A percentile compares a stretch with the other conserved stretches of the same genome.
phyloP scores from a whole-genome alignment of 495 filamentous ascomycete species.

The Aspergillus diversus region DNA sequence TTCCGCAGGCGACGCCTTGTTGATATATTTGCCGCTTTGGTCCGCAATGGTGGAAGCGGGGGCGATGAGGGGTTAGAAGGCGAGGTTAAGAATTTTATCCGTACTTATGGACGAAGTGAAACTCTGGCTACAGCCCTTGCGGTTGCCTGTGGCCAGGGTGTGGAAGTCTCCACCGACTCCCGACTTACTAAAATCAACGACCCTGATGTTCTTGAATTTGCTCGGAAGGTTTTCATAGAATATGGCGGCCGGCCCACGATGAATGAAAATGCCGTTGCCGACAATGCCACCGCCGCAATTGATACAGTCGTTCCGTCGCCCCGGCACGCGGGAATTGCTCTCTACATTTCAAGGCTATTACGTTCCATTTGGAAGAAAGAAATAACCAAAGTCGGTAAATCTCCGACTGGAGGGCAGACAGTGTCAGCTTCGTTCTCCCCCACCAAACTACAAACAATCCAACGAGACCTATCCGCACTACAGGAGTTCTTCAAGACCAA shows the following conservation, averaged over 20 bases:
- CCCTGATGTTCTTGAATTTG: constrained; percentile 77
- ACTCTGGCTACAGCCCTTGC: constrained; percentile 88
- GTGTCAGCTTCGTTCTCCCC: constrained; percentile 57
- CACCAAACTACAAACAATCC: constrained; percentile 71
- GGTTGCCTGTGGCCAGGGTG: constrained; percentile 92
- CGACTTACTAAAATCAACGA: constrained; percentile 75
- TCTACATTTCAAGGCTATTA: constrained; percentile 85
- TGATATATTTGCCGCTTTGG: constrained; percentile 85
- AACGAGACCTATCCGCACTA: constrained; percentile 77
- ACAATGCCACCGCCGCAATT: constrained; percentile 61
- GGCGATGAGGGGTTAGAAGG: constrained; percentile 75
- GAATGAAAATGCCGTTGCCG: constrained; percentile 70
- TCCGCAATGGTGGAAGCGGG: constrained; percentile 69
- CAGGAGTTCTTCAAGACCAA: constrained; percentile 82
- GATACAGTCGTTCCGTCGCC: constrained; percentile 87
- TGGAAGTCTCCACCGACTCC: constrained; percentile 71
- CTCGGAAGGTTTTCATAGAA: constrained; percentile 85
- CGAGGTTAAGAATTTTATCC: constrained; percentile 79
- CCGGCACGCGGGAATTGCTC: constrained; percentile 80
- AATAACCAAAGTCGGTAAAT: constrained; percentile 58
- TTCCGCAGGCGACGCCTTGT: constrained; percentile 82
- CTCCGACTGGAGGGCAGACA: constrained; percentile 57
- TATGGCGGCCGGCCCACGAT: constrained; percentile 81
- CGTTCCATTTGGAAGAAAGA: constrained; percentile 82
- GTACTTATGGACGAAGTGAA: constrained; percentile 81